Evolutionary conservation across 495 filamentous ascomycete species (phyloP), one percentile per base, ranked within the genome.

Genomic region (Neurospora sp.): DNA sequence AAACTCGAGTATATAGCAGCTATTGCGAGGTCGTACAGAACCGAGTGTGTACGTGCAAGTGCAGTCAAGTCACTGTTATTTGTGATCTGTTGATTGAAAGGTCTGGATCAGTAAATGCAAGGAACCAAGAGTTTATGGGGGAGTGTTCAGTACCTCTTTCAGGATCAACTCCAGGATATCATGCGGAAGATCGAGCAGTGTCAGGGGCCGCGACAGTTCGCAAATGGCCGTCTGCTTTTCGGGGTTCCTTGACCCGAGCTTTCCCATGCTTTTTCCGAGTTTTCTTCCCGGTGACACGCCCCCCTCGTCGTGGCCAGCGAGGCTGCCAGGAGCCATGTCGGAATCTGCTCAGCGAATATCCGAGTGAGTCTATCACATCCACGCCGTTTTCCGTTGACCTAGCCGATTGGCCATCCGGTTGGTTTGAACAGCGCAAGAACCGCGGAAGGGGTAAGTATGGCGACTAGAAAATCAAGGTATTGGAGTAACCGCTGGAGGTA

Each of bases 1-100:
- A 98, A 97, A 37, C 93, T 89, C 2, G 92, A 92, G 79, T 98
- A 98, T 77, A 98, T 96, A 70, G 91, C 88, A 10, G 94, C 93
- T 17, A 94, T 91, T 0, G 92, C 89, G 59, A 98, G 85, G 48
- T 84, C 82, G 82, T 97, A 92, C 16, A 98, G 87, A n/a, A 90
- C 88, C 20, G 93, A 94, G 81, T 94, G 93, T 40, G 93, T 93
- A 68, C 94, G 83, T 8, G 94, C 93, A 39, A 97, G 83, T 16
- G 93, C 90, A 0, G 92, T 93, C 70, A 97, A 85, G 78, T 97
- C 94, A 78, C 94, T 97, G 16, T 92, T 95, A 75, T 95, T 90
- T 4, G 91, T 93, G 48, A 97, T 87, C 94, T 97, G 76, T 74
- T 72, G 31, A 53, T 20, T 10, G 2, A 5, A 8, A 9, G 10